Conservation (phyloP, 257 asterid genomes). For the Apocynum venetum region DNA sequence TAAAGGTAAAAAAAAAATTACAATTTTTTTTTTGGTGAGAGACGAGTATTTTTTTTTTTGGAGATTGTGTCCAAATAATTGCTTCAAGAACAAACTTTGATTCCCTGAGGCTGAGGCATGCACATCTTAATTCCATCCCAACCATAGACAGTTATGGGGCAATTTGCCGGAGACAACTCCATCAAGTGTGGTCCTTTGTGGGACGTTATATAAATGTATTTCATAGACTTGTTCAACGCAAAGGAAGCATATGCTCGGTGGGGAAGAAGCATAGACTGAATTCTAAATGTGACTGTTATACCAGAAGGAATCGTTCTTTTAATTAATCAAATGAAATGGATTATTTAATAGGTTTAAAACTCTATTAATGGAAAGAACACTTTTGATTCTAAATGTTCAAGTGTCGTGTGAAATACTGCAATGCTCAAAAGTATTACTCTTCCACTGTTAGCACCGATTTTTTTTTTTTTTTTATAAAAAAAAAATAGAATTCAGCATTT, state of each 20-base stretch:
- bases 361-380: no score
- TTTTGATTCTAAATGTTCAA: no score
- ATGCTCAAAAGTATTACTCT: no score
- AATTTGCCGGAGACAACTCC: slow-evolving; percentile 33
- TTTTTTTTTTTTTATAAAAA: no score
- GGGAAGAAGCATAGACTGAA: slow-evolving; percentile 34
- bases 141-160: slow-evolving; percentile 9
- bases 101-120: background rate
- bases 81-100: background rate
- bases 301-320: background rate
- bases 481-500: no score
- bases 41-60: no score
- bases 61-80: no score
- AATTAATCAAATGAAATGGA: background rate
- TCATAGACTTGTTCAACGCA: slow-evolving; percentile 18
- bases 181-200: slow-evolving; percentile 31
- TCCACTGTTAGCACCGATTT: no score
- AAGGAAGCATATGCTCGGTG: slow-evolving; percentile 50
- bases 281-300: background rate
- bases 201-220: slow-evolving; percentile 14
- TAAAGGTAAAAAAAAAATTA: no score
- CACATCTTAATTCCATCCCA: background rate
- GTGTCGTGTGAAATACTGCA: no score
- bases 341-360: background rate
- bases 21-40: no score